phyloP scores from a whole-genome alignment of 2,329 filamentous ascomycete genomes.

The Calonectria honghensis region DNA sequence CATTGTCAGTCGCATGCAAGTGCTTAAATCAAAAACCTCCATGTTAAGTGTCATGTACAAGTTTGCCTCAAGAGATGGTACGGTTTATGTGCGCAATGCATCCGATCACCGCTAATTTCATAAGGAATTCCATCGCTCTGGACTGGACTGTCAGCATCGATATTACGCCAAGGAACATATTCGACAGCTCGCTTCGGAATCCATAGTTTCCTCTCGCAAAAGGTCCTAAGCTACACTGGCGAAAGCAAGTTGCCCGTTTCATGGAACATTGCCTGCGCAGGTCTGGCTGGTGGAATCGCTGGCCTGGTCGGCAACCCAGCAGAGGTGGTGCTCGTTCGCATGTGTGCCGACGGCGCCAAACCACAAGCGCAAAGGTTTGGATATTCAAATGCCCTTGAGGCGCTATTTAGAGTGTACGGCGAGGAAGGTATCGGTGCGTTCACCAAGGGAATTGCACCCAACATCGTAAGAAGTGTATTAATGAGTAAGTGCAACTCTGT shows the following conservation, averaged over 20 bases:
- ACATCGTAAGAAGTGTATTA: constrained; percentile 64
- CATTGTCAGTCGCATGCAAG: constrained; percentile 64
- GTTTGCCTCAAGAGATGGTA: constrained; percentile 64
- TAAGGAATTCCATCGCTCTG: constrained; percentile 64
- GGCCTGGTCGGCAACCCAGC: constrained; percentile 68
- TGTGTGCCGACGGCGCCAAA: constrained; percentile 68
- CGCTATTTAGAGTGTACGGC: constrained; percentile 49
- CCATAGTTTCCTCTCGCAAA: constrained; percentile 60
- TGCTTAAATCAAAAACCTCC: constrained; percentile 62
- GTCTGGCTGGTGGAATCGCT: constrained; percentile 63
- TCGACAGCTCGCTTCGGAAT: constrained; percentile 67
- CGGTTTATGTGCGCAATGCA: rapidly evolving
- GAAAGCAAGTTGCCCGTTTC: constrained; percentile 56
- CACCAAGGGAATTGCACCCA: constrained; percentile 62
- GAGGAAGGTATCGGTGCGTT: constrained; percentile 65
- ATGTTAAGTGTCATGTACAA: constrained; percentile 62
- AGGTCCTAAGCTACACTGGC: constrained; percentile 54
- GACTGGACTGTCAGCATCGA: constrained; percentile 65
- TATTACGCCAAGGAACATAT: constrained; percentile 66
- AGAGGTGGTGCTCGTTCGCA: constrained; percentile 66
- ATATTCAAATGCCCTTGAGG: constrained; percentile 63
- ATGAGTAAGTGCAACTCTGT: constrained; percentile 60
- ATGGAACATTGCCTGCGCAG: constrained; percentile 63
- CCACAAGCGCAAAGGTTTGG: constrained; percentile 58
- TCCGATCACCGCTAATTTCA: not conserved